These are phyloP conservation scores for Cryptomeria japonica DNA, from an alignment of 75 land plant species.

Conservation along the genomic window DNA sequence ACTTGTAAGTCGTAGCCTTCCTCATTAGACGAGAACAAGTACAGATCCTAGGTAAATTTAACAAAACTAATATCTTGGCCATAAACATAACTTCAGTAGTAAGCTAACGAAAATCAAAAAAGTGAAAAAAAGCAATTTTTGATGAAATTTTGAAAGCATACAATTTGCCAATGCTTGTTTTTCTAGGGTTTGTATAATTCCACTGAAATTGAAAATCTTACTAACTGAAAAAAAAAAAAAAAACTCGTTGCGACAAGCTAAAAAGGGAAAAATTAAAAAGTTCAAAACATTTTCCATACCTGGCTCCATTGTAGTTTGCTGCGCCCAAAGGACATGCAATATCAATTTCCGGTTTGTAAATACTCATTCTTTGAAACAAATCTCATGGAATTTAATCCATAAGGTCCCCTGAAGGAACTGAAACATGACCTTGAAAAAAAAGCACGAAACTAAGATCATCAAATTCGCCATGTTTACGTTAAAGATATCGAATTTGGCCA, in stretches of 20 bases:
- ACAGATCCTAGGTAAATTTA: too few species aligned
- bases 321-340: background rate
- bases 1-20: too few species aligned
- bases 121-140: background rate
- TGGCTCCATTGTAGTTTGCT: background rate
- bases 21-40: too few species aligned
- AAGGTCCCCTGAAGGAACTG: background rate
- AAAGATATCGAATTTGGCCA: background rate
- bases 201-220: background rate
- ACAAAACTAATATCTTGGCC: too few species aligned
- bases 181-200: background rate
- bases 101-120: too few species aligned
- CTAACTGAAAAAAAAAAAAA: background rate
- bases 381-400: background rate
- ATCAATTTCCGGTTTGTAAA: background rate
- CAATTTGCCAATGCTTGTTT: background rate
- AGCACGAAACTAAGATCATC: background rate
- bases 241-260: background rate
- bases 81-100: too few species aligned
- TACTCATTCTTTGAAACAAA: background rate
- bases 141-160: background rate
- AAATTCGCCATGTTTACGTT: background rate
- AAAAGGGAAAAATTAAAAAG: too few species aligned
- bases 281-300: background rate
- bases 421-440: background rate